A percentile compares a stretch with the other conserved stretches of the same genome.
Conservation (phyloP, 495 filamentous ascomycete genomes). For the Letharia columbiana region DNA sequence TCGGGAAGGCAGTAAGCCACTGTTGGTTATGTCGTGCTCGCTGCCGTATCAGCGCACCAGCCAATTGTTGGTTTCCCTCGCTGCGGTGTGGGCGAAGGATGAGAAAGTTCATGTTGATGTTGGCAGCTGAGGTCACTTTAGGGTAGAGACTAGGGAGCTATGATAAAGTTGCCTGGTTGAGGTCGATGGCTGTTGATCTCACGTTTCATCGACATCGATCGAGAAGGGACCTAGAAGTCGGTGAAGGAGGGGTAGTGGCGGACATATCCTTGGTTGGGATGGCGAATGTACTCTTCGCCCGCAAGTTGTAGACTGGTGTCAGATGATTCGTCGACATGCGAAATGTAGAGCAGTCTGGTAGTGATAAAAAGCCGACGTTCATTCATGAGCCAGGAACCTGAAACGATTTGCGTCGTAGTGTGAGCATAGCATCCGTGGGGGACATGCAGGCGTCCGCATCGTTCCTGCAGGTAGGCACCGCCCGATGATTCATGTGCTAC, state of each 20-base stretch:
- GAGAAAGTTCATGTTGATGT: not conserved
- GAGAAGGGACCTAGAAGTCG: not conserved
- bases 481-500: not conserved
- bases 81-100: not conserved
- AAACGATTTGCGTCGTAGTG: not conserved
- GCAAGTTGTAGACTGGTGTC: not conserved
- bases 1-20: not conserved
- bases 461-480: not conserved
- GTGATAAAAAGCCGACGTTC: not conserved
- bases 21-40: slow-evolving; percentile 5
- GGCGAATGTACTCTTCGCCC: not conserved
- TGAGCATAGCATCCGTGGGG: slow-evolving; percentile 4
- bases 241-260: not conserved
- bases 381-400: not conserved
- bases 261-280: not conserved
- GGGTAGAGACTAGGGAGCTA: not conserved
- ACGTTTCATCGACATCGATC: slow-evolving; percentile 6
- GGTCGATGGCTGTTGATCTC: not conserved
- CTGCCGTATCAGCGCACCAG: not conserved
- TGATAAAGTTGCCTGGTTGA: not conserved
- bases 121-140: slow-evolving; percentile 4
- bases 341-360: not conserved
- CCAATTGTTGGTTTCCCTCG: slow-evolving; percentile 10
- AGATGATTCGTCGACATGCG: not conserved
- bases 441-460: not conserved